Conservation (phyloP, 345 rosid species). For the Eucalyptus polybractea region DNA sequence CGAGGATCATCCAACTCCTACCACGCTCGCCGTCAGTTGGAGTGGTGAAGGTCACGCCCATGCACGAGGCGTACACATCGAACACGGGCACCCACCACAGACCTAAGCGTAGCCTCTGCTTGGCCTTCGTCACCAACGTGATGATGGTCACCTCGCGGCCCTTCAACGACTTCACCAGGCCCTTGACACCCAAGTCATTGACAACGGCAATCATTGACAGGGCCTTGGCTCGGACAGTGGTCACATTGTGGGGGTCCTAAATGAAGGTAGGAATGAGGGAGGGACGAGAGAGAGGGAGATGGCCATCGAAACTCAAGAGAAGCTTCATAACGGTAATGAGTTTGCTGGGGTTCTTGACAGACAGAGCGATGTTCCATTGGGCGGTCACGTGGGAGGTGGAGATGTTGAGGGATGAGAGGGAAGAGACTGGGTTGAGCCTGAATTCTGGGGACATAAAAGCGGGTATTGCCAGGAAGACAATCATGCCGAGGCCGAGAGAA, state of each 20-base stretch:
- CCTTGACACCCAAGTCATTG: not conserved
- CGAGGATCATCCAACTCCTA: not conserved
- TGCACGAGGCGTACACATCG: not conserved
- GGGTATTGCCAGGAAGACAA: not conserved
- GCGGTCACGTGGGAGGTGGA: not conserved
- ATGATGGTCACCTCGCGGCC: fast-evolving
- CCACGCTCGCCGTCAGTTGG: fast-evolving
- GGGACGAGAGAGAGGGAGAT: not conserved
- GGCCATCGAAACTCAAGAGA: not conserved
- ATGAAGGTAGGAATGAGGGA: not conserved
- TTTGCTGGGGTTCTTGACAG: not conserved
- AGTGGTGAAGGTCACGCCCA: not conserved
- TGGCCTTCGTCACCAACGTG: not conserved
- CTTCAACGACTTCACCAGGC: not conserved
- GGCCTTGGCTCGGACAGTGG: not conserved
- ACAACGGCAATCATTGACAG: fast-evolving
- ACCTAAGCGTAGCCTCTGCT: not conserved
- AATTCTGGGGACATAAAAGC: not conserved
- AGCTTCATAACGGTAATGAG: not conserved
- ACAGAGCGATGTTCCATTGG: not conserved
- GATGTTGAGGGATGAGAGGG: not conserved
- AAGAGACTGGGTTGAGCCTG: not conserved
- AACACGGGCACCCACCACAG: not conserved
- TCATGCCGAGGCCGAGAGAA: not conserved
- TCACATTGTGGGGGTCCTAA: not conserved